Base-by-base conservation (phyloP, 345 rosid genomes). In the Rhizophora apiculata region DNA sequence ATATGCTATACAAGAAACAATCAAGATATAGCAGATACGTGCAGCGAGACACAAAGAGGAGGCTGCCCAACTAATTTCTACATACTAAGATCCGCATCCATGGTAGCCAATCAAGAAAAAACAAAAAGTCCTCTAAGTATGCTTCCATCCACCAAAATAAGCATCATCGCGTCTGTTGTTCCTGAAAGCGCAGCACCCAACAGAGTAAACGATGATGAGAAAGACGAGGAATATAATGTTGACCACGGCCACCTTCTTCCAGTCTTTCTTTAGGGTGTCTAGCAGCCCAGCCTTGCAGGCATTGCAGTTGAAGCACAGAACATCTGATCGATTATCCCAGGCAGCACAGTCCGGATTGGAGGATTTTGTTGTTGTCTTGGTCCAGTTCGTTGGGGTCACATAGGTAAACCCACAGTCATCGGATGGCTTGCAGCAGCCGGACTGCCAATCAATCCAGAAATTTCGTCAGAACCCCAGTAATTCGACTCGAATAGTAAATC, bases 351-450 rank as follows among this genome's bases (percentile, higher is more conserved):
- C 96, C 0, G 87, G 37, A 71, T 91, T 87, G 61, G 78, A 58
- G 19, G 31, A 62, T 68, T 21, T 52, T 10, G 30, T 49, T 9
- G 20, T 3, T 11, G 70, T 29, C 58, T 66, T 62, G 58, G 71
- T 86, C 98, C 98, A 94, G 55, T n/a, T 70, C 4, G 84, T 87
- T 57, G 96, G 95, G 59, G 59, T 70, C 52, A 56, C 78, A 62
- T 88, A 94, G 16, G 67, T 68, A 77, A 82, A 94, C 34, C 74
- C 81, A 73, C 98, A 94, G 73, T 81, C 90, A 64, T 80, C 78
- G 3, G 97, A 79, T 21, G 97, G 96, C 85, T 89, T 93, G 75
- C 98, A 94, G 87, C 96, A 94, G 49, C 97, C 97, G 71, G 97
- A 86, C 93, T 94, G 87, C 72, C 68, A 29, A 73, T 29, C 39